Percentiles rank a stretch among this genome's conserved stretches.
Evolutionary conservation across 1,284 basidiomycete genomes (phyloP).

Genomic region (Apiotrichum brassicae): DNA sequence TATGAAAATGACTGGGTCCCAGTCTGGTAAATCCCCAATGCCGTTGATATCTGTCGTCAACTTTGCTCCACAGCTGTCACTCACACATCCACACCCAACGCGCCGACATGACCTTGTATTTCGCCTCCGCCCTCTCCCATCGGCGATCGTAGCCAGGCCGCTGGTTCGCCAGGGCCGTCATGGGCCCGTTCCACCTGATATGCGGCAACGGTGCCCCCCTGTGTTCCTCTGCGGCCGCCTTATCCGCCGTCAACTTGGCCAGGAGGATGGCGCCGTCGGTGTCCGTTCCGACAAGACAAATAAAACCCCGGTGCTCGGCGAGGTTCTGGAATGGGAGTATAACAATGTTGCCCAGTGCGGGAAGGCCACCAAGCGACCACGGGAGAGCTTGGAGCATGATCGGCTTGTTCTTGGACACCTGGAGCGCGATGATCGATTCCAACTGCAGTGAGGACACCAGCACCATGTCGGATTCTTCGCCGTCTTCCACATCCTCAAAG

Average conservation of each 20-base stretch:
- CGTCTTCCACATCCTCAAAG: not conserved
- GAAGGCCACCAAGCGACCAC: not conserved
- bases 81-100: constrained; percentile 36
- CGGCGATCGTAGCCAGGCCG: not conserved
- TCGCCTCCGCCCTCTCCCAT: not conserved
- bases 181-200: not conserved
- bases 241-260: not conserved
- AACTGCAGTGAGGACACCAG: not conserved
- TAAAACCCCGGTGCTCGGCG: not conserved
- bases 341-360: not conserved
- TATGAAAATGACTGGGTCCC: constrained; percentile 9
- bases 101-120: constrained; percentile 14
- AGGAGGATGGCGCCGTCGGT: not conserved
- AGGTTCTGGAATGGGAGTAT: not conserved
- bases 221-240: not conserved
- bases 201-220: not conserved
- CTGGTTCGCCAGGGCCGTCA: not conserved
- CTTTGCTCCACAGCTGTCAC: constrained; percentile 2
- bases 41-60: constrained; percentile 21
- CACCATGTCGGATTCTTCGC: not conserved
- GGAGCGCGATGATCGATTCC: not conserved
- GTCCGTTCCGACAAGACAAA: not conserved
- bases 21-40: no score
- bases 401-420: not conserved
- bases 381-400: not conserved